Base-by-base conservation (phyloP, 1,284 basidiomycete species). In the Neonothopanus nambi region DNA sequence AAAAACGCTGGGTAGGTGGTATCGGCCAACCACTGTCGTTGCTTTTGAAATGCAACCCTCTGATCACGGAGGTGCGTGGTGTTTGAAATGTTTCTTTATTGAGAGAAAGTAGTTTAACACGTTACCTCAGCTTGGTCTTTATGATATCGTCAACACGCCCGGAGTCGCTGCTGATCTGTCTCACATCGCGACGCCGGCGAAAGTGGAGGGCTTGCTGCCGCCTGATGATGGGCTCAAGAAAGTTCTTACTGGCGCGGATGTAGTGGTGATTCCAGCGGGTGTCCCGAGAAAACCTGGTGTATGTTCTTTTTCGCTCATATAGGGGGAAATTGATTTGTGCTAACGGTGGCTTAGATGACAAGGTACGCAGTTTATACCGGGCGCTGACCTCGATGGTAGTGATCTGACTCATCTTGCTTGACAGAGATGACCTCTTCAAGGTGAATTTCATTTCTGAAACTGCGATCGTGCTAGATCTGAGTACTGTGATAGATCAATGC, bases 251-350 rank as follows among this genome's bases (percentile, higher is more conserved):
- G 93, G 89, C 56, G 94, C 94, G 42, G 85, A 98, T 62, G 68
- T 98, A 60, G 87, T 99, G 65, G 84, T 99, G 63, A 98, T 99
- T 70, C 97, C 97, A 57, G 97, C 96, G 63, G 96, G 97, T 75
- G 89, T 98, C 9, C 96, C 97, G 57, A 84, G 97, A 64, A 99
- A 99, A 77, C 93, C 93, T 65, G 93, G 93, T 56, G 89, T 92
- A 67, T 61, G 88, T 79, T 23, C 12, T 48, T 28, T 47, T 28
- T 11, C n/a, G 24, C 12, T 45, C 26, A 47, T 50, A 38, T 17
- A 17, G 30, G 44, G 49, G 28, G 43, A n/a, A n/a, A n/a, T n/a
- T 46, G 51, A 42, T 48, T n/a, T 46, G 30, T 59, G 37, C 26
- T 51, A 38, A 43, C 38, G 56, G 43, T 61, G 45, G 49, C 52